Evolutionary conservation across 345 rosid genomes (phyloP).

Genomic region (Microcos paniculata): DNA sequence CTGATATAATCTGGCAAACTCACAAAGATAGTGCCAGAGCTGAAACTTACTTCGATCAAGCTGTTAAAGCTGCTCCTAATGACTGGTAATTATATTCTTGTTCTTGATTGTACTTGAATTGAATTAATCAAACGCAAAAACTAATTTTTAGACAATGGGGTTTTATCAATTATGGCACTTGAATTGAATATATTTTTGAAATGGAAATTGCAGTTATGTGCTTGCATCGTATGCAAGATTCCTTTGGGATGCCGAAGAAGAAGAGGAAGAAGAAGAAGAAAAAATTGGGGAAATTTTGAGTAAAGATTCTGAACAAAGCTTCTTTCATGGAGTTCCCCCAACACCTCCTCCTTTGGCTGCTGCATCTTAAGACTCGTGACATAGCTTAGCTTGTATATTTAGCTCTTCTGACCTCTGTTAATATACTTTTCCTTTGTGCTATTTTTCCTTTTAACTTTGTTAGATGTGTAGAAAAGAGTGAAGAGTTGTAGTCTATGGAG

Average conservation of each 20-base stretch:
- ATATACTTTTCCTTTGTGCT: slow-evolving; percentile 20
- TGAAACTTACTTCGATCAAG: slow-evolving; percentile 70
- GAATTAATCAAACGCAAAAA: too few relatives aligned
- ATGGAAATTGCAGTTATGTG: slow-evolving; percentile 52
- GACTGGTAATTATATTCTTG: slow-evolving; percentile 53
- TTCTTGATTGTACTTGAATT: not conserved
- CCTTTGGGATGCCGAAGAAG: slow-evolving; percentile 90
- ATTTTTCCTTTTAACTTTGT: not conserved
- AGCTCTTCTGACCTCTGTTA: slow-evolving; percentile 34
- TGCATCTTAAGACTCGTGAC: slow-evolving; percentile 42
- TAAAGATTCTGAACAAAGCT: slow-evolving; percentile 24
- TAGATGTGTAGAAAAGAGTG: not conserved
- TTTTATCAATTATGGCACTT: not conserved
- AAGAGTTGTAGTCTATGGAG: not conserved
- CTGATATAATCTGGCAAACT: slow-evolving; percentile 71
- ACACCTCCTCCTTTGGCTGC: slow-evolving; percentile 50
- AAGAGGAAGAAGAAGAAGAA: slow-evolving; percentile 48
- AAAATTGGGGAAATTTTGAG: slow-evolving; percentile 24
- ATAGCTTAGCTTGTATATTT: slow-evolving; percentile 30
- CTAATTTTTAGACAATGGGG: not conserved
- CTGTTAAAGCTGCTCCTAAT: slow-evolving; percentile 76
- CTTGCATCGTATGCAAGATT: slow-evolving; percentile 88
- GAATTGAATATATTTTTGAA: not conserved
- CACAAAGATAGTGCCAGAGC: slow-evolving; percentile 75
- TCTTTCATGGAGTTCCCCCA: slow-evolving; percentile 37